Percentiles rank a stretch among this genome's conserved stretches.
These are phyloP conservation scores for Acanthamoeba healyi DNA, from an alignment of 208 protist genomes.

Conservation along the genomic window DNA sequence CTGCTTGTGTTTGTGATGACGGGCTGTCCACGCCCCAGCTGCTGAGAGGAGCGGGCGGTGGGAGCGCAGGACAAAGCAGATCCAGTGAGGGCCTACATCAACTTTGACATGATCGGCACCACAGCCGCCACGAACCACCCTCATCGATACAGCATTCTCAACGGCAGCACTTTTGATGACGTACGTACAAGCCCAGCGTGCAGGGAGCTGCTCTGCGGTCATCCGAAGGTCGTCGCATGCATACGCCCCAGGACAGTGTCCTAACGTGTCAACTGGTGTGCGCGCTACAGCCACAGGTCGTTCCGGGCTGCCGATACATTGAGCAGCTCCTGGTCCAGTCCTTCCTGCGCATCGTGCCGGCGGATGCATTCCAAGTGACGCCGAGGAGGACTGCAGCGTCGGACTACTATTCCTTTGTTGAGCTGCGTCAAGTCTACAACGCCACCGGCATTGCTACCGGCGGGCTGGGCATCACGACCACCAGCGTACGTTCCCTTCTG, in stretches of 20 bases:
- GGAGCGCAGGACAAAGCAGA: background rate
- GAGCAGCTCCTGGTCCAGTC: background rate
- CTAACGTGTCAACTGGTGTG: background rate
- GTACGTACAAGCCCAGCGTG: conserved; percentile 1
- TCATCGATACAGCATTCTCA: no score
- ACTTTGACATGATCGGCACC: conserved; percentile 74
- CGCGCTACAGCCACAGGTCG: background rate
- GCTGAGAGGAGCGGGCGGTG: background rate
- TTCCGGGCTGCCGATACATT: no score
- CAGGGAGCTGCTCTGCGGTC: no score
- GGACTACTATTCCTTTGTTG: conserved; percentile 57
- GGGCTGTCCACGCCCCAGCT: no score
- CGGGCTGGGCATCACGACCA: background rate
- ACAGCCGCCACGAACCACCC: no score
- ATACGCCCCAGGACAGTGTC: background rate
- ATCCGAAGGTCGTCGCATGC: no score
- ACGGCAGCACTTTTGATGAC: conserved; percentile 33
- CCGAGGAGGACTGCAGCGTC: conserved; percentile 5
- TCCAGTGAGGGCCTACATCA: conserved; percentile 31
- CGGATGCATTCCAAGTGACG: no score
- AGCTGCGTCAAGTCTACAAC: conserved; percentile 54
- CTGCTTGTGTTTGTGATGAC: no score
- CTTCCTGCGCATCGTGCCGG: no score
- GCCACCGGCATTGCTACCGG: background rate
- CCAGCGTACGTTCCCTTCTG: background rate